Evolutionary conservation across 2,329 filamentous ascomycete species (phyloP).

Genomic region (Ambrosiella xylebori): DNA sequence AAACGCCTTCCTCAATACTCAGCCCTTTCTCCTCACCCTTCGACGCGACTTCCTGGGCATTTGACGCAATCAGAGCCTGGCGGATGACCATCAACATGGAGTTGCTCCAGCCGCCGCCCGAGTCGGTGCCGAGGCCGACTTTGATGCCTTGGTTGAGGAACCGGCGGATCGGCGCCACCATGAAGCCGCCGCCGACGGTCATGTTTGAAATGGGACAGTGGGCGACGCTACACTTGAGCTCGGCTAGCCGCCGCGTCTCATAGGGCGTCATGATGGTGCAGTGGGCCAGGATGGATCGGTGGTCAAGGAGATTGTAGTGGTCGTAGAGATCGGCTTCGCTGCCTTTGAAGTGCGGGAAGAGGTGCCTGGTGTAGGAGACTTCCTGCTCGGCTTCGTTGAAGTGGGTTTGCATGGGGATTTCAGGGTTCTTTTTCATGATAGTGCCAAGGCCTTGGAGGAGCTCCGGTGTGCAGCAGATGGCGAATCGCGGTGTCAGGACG

Average conservation of each 20-base stretch:
- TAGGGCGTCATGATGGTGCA: conserved; percentile 43
- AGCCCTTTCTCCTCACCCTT: conserved; percentile 27
- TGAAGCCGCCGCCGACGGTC: conserved; percentile 42
- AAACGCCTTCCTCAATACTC: conserved; percentile 36
- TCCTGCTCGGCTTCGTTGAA: conserved; percentile 49
- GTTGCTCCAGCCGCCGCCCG: conserved; percentile 43
- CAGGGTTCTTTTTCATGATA: conserved; percentile 30
- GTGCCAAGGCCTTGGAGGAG: conserved; percentile 38
- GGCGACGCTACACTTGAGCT: conserved; percentile 38
- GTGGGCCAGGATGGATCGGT: conserved; percentile 45
- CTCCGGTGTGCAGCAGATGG: conserved; percentile 39
- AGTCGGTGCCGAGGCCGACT: conserved; percentile 50
- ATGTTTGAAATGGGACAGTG: conserved; percentile 51
- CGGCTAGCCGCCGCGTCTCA: conserved; percentile 31
- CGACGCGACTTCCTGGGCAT: conserved; percentile 27
- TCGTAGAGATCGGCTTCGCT: conserved; percentile 45
- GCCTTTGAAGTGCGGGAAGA: conserved; percentile 35
- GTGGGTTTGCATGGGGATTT: conserved; percentile 46
- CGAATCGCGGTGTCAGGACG: conserved; percentile 42
- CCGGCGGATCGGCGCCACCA: conserved; percentile 41
- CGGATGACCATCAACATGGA: conserved; percentile 42
- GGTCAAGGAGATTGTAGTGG: conserved; percentile 34
- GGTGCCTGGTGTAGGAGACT: conserved; percentile 32
- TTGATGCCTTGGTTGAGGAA: conserved; percentile 41
- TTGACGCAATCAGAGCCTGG: conserved; percentile 38